Evolutionary conservation across 106 monocot genomes (phyloP).

Genomic region (Acanthochlamys bracteata): DNA sequence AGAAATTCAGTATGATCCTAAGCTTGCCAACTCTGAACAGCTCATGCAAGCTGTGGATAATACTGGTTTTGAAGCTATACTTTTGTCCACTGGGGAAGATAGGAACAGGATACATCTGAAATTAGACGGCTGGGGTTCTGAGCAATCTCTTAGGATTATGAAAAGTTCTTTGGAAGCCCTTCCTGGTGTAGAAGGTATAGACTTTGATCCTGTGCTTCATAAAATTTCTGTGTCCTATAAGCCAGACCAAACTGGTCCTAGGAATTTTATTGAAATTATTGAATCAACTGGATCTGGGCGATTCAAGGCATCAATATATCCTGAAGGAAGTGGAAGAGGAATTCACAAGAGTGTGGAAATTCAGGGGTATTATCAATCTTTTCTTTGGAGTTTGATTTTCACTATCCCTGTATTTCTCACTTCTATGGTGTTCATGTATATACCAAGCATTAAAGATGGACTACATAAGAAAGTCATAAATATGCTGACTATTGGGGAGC

Average conservation of each 20-base stretch:
- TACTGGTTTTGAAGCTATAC: slow-evolving; percentile 68
- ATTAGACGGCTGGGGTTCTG: slow-evolving; percentile 38
- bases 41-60: slow-evolving; percentile 51
- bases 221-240: slow-evolving; percentile 70
- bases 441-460: slow-evolving; percentile 44
- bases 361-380: slow-evolving; percentile 47
- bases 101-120: slow-evolving; percentile 54
- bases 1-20: slow-evolving; percentile 63
- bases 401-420: slow-evolving; percentile 79
- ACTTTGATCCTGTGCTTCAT: slow-evolving; percentile 29
- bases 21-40: slow-evolving; percentile 23
- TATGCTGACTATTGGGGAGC: slow-evolving; percentile 64
- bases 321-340: slow-evolving; percentile 41
- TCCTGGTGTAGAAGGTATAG: slow-evolving; percentile 51
- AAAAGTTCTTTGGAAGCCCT: slow-evolving; percentile 72
- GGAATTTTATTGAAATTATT: slow-evolving; percentile 71
- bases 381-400: slow-evolving; percentile 77
- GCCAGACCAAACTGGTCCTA: slow-evolving; percentile 71
- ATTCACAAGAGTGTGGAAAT: slow-evolving; percentile 48
- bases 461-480: slow-evolving; percentile 62
- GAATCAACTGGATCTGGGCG: slow-evolving; percentile 38
- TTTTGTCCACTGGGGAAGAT: slow-evolving; percentile 68
- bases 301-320: slow-evolving; percentile 60
- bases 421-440: slow-evolving; percentile 91
- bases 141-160: slow-evolving; percentile 33